Base-by-base conservation (phyloP, 2,329 filamentous ascomycete genomes). In the Aspergillus texensis region DNA sequence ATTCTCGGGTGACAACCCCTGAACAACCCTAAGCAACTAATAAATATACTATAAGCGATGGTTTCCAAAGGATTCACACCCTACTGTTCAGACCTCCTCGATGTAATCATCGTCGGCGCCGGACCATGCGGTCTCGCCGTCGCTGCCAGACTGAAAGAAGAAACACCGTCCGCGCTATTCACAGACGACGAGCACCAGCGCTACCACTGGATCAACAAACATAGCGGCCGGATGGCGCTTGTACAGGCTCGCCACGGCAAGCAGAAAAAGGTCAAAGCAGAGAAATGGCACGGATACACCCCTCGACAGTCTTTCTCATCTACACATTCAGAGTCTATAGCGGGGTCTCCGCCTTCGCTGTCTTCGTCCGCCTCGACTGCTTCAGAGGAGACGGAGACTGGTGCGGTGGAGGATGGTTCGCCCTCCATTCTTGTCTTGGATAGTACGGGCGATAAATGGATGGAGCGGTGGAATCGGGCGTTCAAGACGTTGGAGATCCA, bases 141-240 rank as follows among this genome's bases (percentile, higher is more conserved):
- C 6, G 90, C 92, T 10, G 88, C 91, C 1, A 85, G 91, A 4
- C 83, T 94, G 1, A 84, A 86, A 48, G 91, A 94, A 76, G 83
- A 85, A 60, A 91, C 90, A 0, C 91, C 91, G 0, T 91, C 89
- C 0, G 91, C 91, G 1, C 86, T 93, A 58, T 94, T 94, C 77
- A 94, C 91, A 0, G 91, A 94, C 72, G 90, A 92, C 68, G 92
- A 94, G 72, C 91, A 94, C 71, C 87, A 89, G 48, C 84, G 91
- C n/a, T 94, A 91, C 74, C 88, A 91, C 75, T 93, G 91, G 89
- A 89, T 93, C 62, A 84, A 84, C 62, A 89, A 88, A 61, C 86
- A 92, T 71, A 84, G 84, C 32, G 83, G 83, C 32, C 85, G 86
- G 34, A 86, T 88, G 75, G 82, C 65, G 9, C 80, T 89, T 1